phyloP scores from a whole-genome alignment of 1,139 yeast species.

The Lodderomyces margitis region DNA sequence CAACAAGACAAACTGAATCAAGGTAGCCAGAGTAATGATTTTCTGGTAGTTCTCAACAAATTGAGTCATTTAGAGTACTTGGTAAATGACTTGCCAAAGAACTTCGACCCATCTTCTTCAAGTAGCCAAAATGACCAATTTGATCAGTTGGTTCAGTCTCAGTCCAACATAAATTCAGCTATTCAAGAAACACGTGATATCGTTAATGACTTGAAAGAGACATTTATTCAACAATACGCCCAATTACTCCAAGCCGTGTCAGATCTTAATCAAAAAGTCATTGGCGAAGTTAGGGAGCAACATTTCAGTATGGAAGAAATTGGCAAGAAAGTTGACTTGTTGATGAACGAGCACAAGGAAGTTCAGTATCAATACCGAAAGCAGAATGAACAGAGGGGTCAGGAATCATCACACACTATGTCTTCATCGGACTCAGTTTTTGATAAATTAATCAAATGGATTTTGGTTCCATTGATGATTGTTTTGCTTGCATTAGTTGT shows the following conservation, averaged over 20 bases:
- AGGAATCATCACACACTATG: neutral
- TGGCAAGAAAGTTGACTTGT: conserved; percentile 39
- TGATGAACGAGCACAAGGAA: conserved; percentile 45
- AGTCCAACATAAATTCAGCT: neutral
- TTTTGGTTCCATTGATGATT: conserved; percentile 42
- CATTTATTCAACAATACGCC: conserved; percentile 26
- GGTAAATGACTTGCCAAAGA: conserved; percentile 4
- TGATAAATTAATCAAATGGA: conserved; percentile 33
- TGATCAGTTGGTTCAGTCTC: neutral
- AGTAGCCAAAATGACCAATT: neutral
- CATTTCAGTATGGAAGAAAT: conserved; percentile 36
- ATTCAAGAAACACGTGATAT: conserved; percentile 2
- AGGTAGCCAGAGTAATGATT: neutral
- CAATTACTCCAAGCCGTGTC: conserved; percentile 35
- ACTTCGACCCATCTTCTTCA: neutral
- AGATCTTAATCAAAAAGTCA: conserved; percentile 36
- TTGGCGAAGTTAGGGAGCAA: conserved; percentile 47
- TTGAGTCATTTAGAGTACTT: conserved; percentile 8
- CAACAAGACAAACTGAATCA: neutral
- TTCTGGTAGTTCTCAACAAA: conserved; percentile 6
- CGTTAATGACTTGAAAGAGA: neutral
- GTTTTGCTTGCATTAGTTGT: conserved; percentile 37
- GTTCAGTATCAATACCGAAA: conserved; percentile 30
- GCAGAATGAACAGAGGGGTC: conserved; percentile 1
- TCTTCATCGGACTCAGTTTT: conserved; percentile 1